A percentile compares a stretch with the other conserved stretches of the same genome.
Evolutionary conservation across 2,329 filamentous ascomycete species (phyloP).

Genomic region (Pseudogymnoascus sp.): DNA sequence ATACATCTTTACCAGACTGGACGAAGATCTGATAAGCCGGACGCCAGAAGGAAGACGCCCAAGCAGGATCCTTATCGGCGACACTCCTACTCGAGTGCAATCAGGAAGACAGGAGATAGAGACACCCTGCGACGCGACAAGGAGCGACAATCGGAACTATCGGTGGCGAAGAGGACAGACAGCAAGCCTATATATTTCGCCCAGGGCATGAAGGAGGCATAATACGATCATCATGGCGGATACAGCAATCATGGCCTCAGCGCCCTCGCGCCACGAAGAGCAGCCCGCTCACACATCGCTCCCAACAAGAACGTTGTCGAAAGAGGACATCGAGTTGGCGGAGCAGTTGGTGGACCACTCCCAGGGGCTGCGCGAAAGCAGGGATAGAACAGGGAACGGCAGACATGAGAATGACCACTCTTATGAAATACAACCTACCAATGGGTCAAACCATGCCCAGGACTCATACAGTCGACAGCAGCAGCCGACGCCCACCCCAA

Average conservation of each 20-base stretch:
- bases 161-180: neutral
- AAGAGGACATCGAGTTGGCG: constrained; percentile 23
- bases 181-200: neutral
- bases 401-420: constrained; percentile 6
- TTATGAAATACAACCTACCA: neutral
- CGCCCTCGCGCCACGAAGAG: neutral
- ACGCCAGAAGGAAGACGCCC: neutral
- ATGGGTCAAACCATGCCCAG: constrained; percentile 2
- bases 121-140: neutral
- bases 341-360: constrained; percentile 22
- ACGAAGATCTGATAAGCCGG: constrained; percentile 2
- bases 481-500: neutral
- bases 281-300: constrained; percentile 9
- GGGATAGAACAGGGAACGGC: neutral
- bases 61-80: neutral
- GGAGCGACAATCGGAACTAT: neutral
- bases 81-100: neutral
- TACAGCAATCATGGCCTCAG: constrained; percentile 2
- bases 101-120: neutral
- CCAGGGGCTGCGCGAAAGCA: constrained; percentile 12
- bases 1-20: neutral
- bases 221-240: neutral
- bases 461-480: neutral
- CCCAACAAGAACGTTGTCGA: constrained; percentile 20
- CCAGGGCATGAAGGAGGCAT: constrained; percentile 3